Percentiles rank a stretch among this genome's conserved stretches.
phyloP scores from a whole-genome alignment of 331 rosid species.

The Rhamnella rubrinervis region DNA sequence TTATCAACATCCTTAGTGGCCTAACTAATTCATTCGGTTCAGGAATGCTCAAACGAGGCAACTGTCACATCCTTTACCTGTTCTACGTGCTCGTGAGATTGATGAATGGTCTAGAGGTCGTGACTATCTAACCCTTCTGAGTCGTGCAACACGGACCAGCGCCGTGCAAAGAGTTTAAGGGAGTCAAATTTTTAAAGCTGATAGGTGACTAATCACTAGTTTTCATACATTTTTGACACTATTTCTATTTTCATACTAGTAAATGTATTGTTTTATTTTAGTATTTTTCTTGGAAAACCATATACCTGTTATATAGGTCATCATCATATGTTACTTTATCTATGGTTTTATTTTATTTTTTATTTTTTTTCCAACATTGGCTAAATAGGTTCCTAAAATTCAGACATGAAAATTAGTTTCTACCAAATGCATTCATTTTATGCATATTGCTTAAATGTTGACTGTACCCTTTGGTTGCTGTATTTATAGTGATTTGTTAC shows the following conservation, averaged over 20 bases:
- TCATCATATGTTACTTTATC: too few relatives aligned
- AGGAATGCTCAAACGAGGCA: conserved; percentile 97
- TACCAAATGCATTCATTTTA: background rate
- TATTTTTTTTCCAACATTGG: too few relatives aligned
- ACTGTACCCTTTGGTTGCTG: background rate
- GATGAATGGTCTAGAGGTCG: conserved; percentile 90
- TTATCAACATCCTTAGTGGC: conserved; percentile 13
- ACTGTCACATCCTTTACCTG: conserved; percentile 92
- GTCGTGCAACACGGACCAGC: conserved; percentile 46
- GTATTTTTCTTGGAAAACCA: too few relatives aligned
- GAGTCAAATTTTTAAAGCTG: too few relatives aligned
- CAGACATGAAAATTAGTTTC: too few relatives aligned
- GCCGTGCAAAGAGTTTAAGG: conserved; percentile 20
- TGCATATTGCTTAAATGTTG: background rate
- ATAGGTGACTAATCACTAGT: too few relatives aligned
- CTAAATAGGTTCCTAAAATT: too few relatives aligned
- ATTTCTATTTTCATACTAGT: too few relatives aligned
- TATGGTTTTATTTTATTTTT: too few relatives aligned
- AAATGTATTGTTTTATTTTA: too few relatives aligned
- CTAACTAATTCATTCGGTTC: conserved; percentile 28
- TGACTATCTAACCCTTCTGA: conserved; percentile 58
- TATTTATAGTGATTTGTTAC: background rate
- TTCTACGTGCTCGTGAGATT: conserved; percentile 91
- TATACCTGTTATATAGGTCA: too few relatives aligned
- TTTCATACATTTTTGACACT: too few relatives aligned